phyloP scores from a whole-genome alignment of 768 basidiomycete genomes.

The Tephrocybe rancida region DNA sequence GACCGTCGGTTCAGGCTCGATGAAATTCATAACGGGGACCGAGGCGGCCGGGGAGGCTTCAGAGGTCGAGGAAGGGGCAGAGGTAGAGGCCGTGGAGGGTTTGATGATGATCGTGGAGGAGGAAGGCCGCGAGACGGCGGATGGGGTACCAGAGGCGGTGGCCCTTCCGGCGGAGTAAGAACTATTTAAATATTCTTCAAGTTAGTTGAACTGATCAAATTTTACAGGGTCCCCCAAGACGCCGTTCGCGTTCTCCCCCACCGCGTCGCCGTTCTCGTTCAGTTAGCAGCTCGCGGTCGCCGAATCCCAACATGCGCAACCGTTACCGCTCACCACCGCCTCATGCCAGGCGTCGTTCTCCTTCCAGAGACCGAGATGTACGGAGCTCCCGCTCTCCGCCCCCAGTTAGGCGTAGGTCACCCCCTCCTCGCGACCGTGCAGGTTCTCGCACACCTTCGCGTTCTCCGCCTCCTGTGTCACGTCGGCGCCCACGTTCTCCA shows the following conservation, averaged over 20 bases:
- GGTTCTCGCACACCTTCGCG: constrained; percentile 50
- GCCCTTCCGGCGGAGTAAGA: constrained; percentile 36
- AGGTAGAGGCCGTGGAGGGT: constrained; percentile 50
- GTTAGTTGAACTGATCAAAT: constrained; percentile 8
- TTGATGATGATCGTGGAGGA: constrained; percentile 49
- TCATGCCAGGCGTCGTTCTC: constrained; percentile 34
- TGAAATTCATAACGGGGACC: constrained; percentile 66
- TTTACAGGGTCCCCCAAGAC: constrained; percentile 40
- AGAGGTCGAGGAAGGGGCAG: constrained; percentile 63
- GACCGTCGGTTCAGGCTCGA: constrained; percentile 71
- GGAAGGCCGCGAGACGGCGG: constrained; percentile 65
- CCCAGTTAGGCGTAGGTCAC: constrained; percentile 31
- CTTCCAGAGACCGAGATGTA: constrained; percentile 20
- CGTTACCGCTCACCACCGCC: constrained; percentile 46
- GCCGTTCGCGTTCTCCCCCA: constrained; percentile 52
- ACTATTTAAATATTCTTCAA: constrained; percentile 12
- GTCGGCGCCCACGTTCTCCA: constrained; percentile 43
- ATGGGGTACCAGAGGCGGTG: constrained; percentile 71
- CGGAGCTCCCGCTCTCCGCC: constrained; percentile 43
- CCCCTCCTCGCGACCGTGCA: constrained; percentile 32
- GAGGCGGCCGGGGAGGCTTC: constrained; percentile 47
- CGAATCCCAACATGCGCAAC: constrained; percentile 31
- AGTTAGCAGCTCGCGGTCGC: constrained; percentile 40
- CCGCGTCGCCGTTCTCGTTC: constrained; percentile 48
- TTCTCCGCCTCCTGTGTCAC: constrained; percentile 35